Evolutionary conservation across 177 flowering plant genomes (phyloP), one percentile per base, ranked within the genome.

Genomic region (Vitis hybrid): DNA sequence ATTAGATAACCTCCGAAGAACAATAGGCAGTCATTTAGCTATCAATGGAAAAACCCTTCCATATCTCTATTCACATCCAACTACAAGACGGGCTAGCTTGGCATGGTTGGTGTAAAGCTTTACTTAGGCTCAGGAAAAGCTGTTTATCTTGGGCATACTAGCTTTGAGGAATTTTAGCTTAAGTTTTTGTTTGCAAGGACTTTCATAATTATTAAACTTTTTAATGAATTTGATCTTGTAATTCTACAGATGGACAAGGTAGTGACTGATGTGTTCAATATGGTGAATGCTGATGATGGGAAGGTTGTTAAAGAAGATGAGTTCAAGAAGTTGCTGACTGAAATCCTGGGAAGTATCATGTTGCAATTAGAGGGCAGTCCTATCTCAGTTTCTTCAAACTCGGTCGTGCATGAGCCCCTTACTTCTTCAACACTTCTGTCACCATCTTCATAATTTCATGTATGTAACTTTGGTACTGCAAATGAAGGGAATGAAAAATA

Each of bases 341-440:
- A 90, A 67, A 81, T 91, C 10, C 74, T 95, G 21, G 96, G 88
- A 64, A 82, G 91, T 52, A 75, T 95, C 27, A 93, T 95, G 98
- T 67, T 91, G 77, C 96, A 91, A 62, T 72, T 95, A 68, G 94
- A 91, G 67, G 96, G 91, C 14, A 82, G 78, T 56, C 85, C 94
- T 2, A 79, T 95, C 46, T 84, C 91, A 3, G 80, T 93, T 24
- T 88, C 90, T 18, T 78, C 89, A 1, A 89, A 89, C 70, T 90
- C 97, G 0, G 94, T 93, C 1, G 97, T 93, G 56, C 95, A 93
- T 32, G 99, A 93, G 81, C 97, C 98, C 11, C 75, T 82, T 13
- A 68, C 88, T 48, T 75, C 93, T 55, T 87, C 88, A 1, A 68
- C 90, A 8, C 82, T 82, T 32, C 70, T 84, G 72, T 81, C 80